Conservation (phyloP, 2,329 filamentous ascomycete species). For the Aphanoascus verrucosus region DNA sequence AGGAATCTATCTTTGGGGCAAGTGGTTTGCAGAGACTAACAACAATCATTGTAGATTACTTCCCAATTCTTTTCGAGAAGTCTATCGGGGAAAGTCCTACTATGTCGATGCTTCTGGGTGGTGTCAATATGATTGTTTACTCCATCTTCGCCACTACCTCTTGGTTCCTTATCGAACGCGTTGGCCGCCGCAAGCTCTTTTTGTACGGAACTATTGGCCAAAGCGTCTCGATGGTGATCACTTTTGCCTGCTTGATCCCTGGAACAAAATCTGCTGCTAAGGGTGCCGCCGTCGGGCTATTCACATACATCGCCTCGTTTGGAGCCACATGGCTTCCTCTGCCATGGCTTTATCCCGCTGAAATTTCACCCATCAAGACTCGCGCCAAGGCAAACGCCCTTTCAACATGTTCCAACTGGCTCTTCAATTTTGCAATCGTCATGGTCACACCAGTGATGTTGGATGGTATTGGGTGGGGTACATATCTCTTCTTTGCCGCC, state of each 20-base stretch:
- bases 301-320: conserved; percentile 59
- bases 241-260: conserved; percentile 32
- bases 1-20: conserved; percentile 12
- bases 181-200: conserved; percentile 38
- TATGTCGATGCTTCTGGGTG: conserved; percentile 37
- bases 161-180: conserved; percentile 34
- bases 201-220: conserved; percentile 33
- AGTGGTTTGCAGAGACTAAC: conserved; percentile 31
- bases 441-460: conserved; percentile 20
- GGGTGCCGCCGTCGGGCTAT: conserved; percentile 48
- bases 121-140: conserved; percentile 33
- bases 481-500: conserved; percentile 34
- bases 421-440: conserved; percentile 21
- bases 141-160: conserved; percentile 23
- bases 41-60: conserved; percentile 26
- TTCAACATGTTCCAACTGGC: conserved; percentile 22
- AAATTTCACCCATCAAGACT: conserved; percentile 17
- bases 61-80: conserved; percentile 32
- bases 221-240: conserved; percentile 31
- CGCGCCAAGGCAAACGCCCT: conserved; percentile 16
- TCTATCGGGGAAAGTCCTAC: conserved; percentile 31
- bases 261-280: conserved; percentile 21
- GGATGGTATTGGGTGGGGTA: conserved; percentile 24
- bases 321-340: conserved; percentile 53
- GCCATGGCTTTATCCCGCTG: conserved; percentile 19